phyloP scores from a whole-genome alignment of 2,329 filamentous ascomycete genomes.

The Monosporascus sp. region DNA sequence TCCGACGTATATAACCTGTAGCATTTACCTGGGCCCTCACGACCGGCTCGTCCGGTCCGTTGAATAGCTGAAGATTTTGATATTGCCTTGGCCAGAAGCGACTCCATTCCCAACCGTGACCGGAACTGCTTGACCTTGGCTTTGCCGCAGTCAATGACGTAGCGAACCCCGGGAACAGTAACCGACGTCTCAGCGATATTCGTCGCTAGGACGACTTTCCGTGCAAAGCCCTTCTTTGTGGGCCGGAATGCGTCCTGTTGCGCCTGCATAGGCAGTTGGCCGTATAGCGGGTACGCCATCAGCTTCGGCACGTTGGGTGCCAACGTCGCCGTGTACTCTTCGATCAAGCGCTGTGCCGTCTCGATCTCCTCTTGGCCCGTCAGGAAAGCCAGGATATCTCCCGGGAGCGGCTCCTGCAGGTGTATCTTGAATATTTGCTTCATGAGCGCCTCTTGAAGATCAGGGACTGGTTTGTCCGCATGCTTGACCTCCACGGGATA shows the following conservation, averaged over 20 bases:
- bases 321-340: constrained; percentile 70
- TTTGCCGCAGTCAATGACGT: constrained; percentile 89
- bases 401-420: constrained; percentile 80
- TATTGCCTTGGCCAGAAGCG: constrained; percentile 82
- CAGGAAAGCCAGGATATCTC: constrained; percentile 88
- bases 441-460: constrained; percentile 76
- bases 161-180: constrained; percentile 87
- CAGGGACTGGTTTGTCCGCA: constrained; percentile 65
- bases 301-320: constrained; percentile 69
- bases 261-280: constrained; percentile 77
- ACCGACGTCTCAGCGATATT: constrained; percentile 99
- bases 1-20: constrained; percentile 82
- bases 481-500: constrained; percentile 78
- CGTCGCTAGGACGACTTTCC: constrained; percentile 87
- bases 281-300: constrained; percentile 75
- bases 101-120: constrained; percentile 78
- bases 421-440: constrained; percentile 84
- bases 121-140: constrained; percentile 92
- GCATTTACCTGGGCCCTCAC: constrained; percentile 87
- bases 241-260: constrained; percentile 84
- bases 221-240: constrained; percentile 62
- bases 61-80: constrained; percentile 93
- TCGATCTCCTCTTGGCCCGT: constrained; percentile 93
- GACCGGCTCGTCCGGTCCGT: constrained; percentile 82
- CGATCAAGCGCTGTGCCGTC: constrained; percentile 69